Evolutionary conservation across 805 yeast species (phyloP).

Genomic region (Nakazawaea molendinolei): DNA sequence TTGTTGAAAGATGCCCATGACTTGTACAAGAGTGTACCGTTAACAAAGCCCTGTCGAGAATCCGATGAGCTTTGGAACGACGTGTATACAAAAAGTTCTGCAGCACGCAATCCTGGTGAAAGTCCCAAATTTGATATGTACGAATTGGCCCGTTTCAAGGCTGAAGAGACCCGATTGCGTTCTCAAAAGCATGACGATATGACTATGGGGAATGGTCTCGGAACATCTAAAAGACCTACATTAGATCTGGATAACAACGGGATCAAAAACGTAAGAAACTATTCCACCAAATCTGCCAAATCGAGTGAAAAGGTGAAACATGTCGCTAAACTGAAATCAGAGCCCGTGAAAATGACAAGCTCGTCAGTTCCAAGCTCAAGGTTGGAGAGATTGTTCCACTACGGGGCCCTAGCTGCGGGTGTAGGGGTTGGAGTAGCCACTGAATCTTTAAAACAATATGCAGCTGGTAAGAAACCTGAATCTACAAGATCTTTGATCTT

Average conservation of each 20-base stretch:
- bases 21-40: constrained; percentile 18
- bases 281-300: constrained; percentile 14
- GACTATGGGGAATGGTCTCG: constrained; percentile 12
- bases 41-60: neutral
- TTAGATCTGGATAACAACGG: constrained; percentile 12
- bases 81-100: constrained; percentile 19
- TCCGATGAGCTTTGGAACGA: constrained; percentile 21
- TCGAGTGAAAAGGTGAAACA: neutral
- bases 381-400: constrained; percentile 85
- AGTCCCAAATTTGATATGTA: constrained; percentile 21
- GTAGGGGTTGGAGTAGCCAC: constrained; percentile 79
- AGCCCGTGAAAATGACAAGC: constrained; percentile 38
- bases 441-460: constrained; percentile 67
- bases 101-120: constrained; percentile 13
- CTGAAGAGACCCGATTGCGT: constrained; percentile 16
- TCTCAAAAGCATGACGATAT: constrained; percentile 11
- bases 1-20: constrained; percentile 11
- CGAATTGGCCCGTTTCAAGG: constrained; percentile 25
- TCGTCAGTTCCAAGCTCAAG: constrained; percentile 84
- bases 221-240: constrained; percentile 18
- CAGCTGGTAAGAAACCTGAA: constrained; percentile 43
- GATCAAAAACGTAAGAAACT: constrained; percentile 17
- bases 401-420: constrained; percentile 88
- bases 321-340: constrained; percentile 11
- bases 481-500: constrained; percentile 54